Evolutionary conservation across 257 asterid species (phyloP).

Genomic region (Galeopsis tetrahit): DNA sequence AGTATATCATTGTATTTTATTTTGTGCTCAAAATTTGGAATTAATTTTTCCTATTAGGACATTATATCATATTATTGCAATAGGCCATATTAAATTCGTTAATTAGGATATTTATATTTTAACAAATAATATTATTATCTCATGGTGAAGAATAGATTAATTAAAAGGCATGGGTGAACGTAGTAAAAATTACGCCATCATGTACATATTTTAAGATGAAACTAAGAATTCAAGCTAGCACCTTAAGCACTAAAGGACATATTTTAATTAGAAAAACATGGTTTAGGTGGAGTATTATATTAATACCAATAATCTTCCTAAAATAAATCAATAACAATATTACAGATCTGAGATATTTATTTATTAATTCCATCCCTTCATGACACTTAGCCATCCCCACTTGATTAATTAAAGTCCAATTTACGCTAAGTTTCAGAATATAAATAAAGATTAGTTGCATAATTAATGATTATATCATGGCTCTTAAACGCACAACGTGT

Average conservation of each 20-base stretch:
- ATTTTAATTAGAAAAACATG: not conserved
- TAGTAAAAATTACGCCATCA: not conserved
- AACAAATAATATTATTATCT: not conserved
- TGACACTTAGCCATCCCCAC: conserved; percentile 42
- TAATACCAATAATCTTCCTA: not conserved
- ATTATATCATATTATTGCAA: not conserved
- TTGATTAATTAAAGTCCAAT: conserved; percentile 14
- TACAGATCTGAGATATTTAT: not conserved
- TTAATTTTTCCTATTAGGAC: not conserved
- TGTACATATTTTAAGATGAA: not conserved
- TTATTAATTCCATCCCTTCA: conserved; percentile 4
- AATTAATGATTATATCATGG: conserved; percentile 37
- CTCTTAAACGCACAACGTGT: conserved; percentile 42
- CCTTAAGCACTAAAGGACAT: not conserved
- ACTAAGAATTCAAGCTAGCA: not conserved
- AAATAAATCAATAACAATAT: not conserved
- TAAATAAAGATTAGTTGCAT: conserved; percentile 21
- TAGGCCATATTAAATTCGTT: not conserved
- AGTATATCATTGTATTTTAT: not conserved
- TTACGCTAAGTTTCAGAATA: not conserved
- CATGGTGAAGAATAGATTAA: not conserved
- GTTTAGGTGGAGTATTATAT: not conserved
- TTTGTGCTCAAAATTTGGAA: not conserved
- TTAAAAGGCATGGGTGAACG: not conserved
- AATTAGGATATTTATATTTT: not conserved